Base-by-base conservation (phyloP, 352 stramenopile species). In the Hyaloperonospora arabidopsidis region DNA sequence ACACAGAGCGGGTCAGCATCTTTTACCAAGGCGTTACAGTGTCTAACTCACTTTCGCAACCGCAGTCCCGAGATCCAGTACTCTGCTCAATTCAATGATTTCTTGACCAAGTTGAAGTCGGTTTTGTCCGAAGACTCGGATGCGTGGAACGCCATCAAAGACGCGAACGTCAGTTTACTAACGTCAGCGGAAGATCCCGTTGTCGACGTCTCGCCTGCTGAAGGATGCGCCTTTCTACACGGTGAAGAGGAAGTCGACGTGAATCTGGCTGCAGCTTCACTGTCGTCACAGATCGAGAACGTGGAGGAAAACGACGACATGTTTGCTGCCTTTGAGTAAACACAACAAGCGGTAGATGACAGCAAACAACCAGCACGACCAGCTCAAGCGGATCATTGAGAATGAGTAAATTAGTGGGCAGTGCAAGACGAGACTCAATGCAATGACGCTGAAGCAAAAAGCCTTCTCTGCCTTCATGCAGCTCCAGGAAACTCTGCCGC, bases 241-340 rank as follows among this genome's bases (percentile, higher is more conserved):
- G 80, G 80, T n/a, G 76, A 84, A 12, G 70, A 81, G 40, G 63
- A 76, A 52, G 29, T 77, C 18, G 68, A 83, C 41, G 57, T 73
- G 6, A 77, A 74, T 35, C 51, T 68, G 5, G 64, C 67, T 8
- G 73, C 66, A 2, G 81, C 67, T 23, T 81, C 70, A 13, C 59
- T 89, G 10, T 81, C 79, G 17, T 86, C 74, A 6, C 74, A 86
- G 32, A 61, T 84, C 1, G 68, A 83, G n/a, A 65, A 59, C 0
- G 77, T 79, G 53, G 73, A 86, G 36, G 68, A 87, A 25, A 79
- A 89, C 39, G 74, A 87, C 53, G 79, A 87, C 48, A 86, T 92
- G 72, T 92, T 89, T 63, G 79, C 77, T 29, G 81, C 89, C 49
- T 86, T 92, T 55, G 81, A 89, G 47, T 92, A 66, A 67, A 28